phyloP scores from a whole-genome alignment of 305 asterid species.

The Fraxinus baroniana region DNA sequence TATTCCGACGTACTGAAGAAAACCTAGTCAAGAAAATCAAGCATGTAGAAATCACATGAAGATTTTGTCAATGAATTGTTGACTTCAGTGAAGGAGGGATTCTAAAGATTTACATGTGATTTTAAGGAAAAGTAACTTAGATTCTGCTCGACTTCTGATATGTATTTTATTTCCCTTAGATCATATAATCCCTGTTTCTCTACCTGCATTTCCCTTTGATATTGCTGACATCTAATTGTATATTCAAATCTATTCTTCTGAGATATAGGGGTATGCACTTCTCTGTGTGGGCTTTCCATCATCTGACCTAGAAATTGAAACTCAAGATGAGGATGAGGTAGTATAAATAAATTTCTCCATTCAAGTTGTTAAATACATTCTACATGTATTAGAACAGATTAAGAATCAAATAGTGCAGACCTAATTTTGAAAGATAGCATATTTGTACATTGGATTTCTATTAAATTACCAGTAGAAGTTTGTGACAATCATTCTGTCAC shows the following conservation, averaged over 20 bases:
- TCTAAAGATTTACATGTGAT: not conserved
- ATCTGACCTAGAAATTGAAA: conserved; percentile 94
- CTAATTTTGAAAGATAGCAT: not conserved
- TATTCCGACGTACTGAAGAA: not conserved
- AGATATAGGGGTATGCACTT: conserved; percentile 90
- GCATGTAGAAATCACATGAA: not conserved
- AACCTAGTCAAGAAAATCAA: not conserved
- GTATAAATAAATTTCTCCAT: not conserved
- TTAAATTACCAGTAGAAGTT: not conserved
- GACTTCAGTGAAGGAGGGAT: not conserved
- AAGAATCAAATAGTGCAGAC: not conserved
- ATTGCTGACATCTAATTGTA: not conserved
- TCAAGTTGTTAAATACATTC: not conserved
- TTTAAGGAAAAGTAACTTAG: not conserved
- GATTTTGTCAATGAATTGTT: not conserved
- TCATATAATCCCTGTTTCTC: not conserved
- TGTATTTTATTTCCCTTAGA: not conserved
- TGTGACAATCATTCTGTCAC: not conserved
- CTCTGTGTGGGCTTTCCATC: conserved; percentile 94
- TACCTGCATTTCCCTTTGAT: not conserved
- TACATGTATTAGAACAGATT: not conserved
- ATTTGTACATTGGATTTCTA: not conserved
- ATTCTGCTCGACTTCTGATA: not conserved
- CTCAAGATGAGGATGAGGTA: conserved; percentile 99
- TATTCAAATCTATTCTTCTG: conserved; percentile 20